Evolutionary conservation across 108 stramenopile species (phyloP), one percentile per base, ranked within the genome.

Genomic region (Stephanodiscus triporus): DNA sequence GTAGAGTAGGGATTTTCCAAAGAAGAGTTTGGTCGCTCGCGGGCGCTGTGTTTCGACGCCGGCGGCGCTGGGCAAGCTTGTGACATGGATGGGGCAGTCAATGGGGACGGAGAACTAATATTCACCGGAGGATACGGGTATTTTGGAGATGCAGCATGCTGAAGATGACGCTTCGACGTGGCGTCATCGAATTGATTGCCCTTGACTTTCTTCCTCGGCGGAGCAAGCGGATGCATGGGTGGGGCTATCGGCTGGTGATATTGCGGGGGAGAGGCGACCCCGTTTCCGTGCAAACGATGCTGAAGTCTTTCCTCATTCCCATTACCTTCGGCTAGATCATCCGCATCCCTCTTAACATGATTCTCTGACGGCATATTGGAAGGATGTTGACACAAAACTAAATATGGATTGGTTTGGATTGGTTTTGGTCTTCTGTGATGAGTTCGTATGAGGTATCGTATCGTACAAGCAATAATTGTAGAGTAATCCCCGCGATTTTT

Each of bases 1-100:
- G 60, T 61, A 4, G 60, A 61, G 22, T 71, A 71, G 51, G 43
- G 59, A 60, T 49, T 71, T 16, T 61, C 59, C 23, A 49, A 9
- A 19, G 70, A 61, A 16, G 58, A 59, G 36, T 29, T 58, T 20
- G 59, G 24, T 29, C 27, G 45, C 13, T 58, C 36, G 24, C 6
- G 58, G 17, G 47, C 30, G 17, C 27, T 42, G 40, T 59, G 43
- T 70, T 58, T 42, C 23, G 23, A 24, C 23, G 68, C 68, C 56
- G 42, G 27, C 14, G 36, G 5, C n/a, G 60, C n/a, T 0, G 36
- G n/a, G 3, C 17, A 3, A n/a, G 19, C 36, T 23, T 19, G 60
- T 42, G 36, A 0, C 37, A 40, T 40, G 36, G 37, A 37, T 59
- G 36, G 37, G 19, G 26, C 58, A 37, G 29, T 6, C 19, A 37